Evolutionary conservation across 495 filamentous ascomycete genomes (phyloP).

Genomic region (Hyaloscypha finlandica): DNA sequence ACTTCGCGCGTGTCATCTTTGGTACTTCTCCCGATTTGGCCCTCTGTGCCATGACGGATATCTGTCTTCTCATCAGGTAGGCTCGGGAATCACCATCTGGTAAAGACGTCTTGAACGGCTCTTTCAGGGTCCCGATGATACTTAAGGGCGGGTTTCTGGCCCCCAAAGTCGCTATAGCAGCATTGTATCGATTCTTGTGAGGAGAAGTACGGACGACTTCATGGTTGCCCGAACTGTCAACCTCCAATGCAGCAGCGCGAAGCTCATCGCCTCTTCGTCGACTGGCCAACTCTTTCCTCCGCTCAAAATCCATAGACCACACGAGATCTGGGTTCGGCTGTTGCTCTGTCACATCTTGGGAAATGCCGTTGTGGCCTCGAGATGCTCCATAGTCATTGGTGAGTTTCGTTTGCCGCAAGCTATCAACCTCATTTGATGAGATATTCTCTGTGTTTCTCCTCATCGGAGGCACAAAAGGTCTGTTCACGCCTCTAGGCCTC

Average conservation of each 20-base stretch:
- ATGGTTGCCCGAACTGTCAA: not conserved
- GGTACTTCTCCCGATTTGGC: slow-evolving; percentile 22
- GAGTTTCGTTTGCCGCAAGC: slow-evolving; percentile 23
- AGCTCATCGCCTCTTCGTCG: slow-evolving; percentile 32
- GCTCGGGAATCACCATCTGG: slow-evolving; percentile 41
- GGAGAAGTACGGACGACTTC: slow-evolving; percentile 29
- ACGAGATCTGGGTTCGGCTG: slow-evolving; percentile 32
- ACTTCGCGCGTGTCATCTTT: slow-evolving; percentile 41
- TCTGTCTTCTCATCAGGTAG: slow-evolving; percentile 44
- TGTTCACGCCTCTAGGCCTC: slow-evolving; percentile 25
- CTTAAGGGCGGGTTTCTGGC: not conserved
- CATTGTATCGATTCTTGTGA: slow-evolving; percentile 40
- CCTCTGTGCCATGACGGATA: slow-evolving; percentile 30
- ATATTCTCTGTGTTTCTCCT: not conserved
- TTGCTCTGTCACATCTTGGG: slow-evolving; percentile 1
- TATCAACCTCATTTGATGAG: not conserved
- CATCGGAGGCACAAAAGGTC: slow-evolving; percentile 40
- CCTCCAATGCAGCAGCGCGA: slow-evolving; percentile 8
- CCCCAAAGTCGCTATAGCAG: slow-evolving; percentile 37
- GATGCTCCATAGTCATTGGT: not conserved
- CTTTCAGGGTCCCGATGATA: slow-evolving; percentile 9
- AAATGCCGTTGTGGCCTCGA: not conserved
- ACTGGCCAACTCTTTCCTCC: slow-evolving; percentile 35
- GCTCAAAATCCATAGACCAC: slow-evolving; percentile 40
- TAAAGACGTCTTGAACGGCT: slow-evolving; percentile 35